phyloP scores from a whole-genome alignment of 129 eudicot species.

The Pulicaria dysenterica region DNA sequence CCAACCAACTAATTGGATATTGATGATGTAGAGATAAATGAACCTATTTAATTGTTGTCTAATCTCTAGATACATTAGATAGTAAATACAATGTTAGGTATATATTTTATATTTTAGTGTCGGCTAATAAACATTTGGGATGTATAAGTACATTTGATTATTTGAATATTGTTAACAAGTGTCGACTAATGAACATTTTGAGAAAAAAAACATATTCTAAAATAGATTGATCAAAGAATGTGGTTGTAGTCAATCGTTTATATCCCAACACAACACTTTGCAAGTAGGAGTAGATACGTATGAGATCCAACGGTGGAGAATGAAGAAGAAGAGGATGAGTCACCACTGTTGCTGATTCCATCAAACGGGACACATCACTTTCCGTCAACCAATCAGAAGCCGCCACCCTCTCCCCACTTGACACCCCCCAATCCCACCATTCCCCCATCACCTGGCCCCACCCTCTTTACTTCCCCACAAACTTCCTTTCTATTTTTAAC shows the following conservation, averaged over 20 bases:
- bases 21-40: too few relatives aligned
- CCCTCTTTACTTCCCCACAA: conserved; percentile 5
- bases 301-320: conserved; percentile 29
- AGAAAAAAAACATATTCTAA: neutral
- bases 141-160: too few relatives aligned
- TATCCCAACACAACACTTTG: conserved; percentile 34
- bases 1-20: too few relatives aligned
- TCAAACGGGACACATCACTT: conserved; percentile 36
- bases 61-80: too few relatives aligned
- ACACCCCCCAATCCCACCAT: conserved; percentile 9
- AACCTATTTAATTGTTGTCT: too few relatives aligned
- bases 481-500: conserved; percentile 6
- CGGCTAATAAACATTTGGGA: too few relatives aligned
- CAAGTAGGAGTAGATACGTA: conserved; percentile 20
- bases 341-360: conserved; percentile 26
- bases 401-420: conserved; percentile 24
- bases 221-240: neutral
- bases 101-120: too few relatives aligned
- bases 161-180: too few relatives aligned
- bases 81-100: too few relatives aligned
- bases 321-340: conserved; percentile 26
- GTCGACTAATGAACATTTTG: too few relatives aligned
- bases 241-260: neutral
- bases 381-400: conserved; percentile 5
- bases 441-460: conserved; percentile 26